Base-by-base conservation (phyloP, 1,284 basidiomycete species). In the Tausonia pullulans region DNA sequence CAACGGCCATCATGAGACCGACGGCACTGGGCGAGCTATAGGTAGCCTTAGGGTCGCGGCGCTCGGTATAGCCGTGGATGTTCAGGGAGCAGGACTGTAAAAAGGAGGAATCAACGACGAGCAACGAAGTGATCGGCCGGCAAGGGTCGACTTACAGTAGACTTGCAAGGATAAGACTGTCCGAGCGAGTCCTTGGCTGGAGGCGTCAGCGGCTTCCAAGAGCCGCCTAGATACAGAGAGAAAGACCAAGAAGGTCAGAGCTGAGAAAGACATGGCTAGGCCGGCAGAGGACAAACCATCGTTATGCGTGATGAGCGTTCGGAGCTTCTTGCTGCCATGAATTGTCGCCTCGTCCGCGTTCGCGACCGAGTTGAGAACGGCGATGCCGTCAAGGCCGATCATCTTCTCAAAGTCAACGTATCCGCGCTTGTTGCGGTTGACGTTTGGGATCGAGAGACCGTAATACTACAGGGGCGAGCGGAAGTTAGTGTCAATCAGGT, bases 381-480 rank as follows among this genome's bases (percentile, higher is more conserved):
- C 93, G 68, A 98, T 95, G 0, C 95, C 95, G 75, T 98, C 94
- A 59, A 98, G 77, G 2, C 92, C 94, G 67, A 89, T 85, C 83
- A 98, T 89, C 81, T 98, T 98, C 79, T 99, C 95, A 71, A 98
- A 99, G 75, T 99, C 96, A 57, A 94, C 95, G 71, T 83, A 98
- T 13, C 96, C 95, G 0, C 79, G 74, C 0, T 83, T 78, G 74
- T 98, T 87, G 41, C 95, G 84, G 76, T 98, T 98, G 66, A 92
- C 95, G 70, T 91, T 82, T 70, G 90, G 87, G 58, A 89, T 73
- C 0, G 92, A 90, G 14, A 93, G 75, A 41, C 88, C 84, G 74
- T 91, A 98, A 79, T 97, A 98, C 64, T 66, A 16, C 11, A 58
- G 43, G 11, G 27, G 1, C 27, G 27, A 27, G 27, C 27, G 27